Evolutionary conservation across 108 stramenopile species (phyloP), one percentile per base, ranked within the genome.

Genomic region (Skeletonema menzelii): DNA sequence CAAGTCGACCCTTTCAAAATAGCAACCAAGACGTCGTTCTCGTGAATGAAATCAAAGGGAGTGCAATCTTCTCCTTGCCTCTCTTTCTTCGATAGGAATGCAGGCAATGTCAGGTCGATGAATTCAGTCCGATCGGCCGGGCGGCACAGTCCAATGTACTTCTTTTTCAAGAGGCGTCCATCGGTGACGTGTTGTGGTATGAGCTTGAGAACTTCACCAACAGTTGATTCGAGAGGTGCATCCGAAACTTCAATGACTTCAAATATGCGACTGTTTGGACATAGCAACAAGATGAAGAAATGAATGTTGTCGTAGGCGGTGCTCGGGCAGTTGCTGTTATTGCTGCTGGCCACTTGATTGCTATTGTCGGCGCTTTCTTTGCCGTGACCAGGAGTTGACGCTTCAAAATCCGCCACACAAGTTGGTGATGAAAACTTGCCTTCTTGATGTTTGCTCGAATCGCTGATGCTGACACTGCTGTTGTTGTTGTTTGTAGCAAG

Each of bases 21-120:
- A 2, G 73, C 79, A 44, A 80, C 79, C 47, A 80, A 56, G 7
- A 80, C 42, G 47, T 80, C 79, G 65, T 67, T 32, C 67, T 69
- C 72, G 10, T 56, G 67, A 17, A 80, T 80, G 40, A 17, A 69
- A 14, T 73, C 31, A 10, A 46, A 40, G 38, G 32, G 46, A 17
- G 34, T 27, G 12, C 30, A 24, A 35, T 65, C 65, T 17, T 75
- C 57, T 26, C 15, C 17, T 8, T 53, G 20, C 5, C 8, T 10
- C 11, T 20, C 22, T 2, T 22, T 22, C 22, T n/a, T 22, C 46
- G 46, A 19, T 53, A 53, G 49, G 46, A 80, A 80, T 26, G 79
- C 79, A 30, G 44, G 62, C 12, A 31, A 30, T 22, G 5, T 8
- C 37, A 55, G 5, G n/a, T 70, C 56, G 30, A 62, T 53, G 49